A percentile compares a stretch with the other conserved stretches of the same genome.
Evolutionary conservation across 2,329 filamentous ascomycete genomes (phyloP).

Genomic region (Alternaria infectoria): DNA sequence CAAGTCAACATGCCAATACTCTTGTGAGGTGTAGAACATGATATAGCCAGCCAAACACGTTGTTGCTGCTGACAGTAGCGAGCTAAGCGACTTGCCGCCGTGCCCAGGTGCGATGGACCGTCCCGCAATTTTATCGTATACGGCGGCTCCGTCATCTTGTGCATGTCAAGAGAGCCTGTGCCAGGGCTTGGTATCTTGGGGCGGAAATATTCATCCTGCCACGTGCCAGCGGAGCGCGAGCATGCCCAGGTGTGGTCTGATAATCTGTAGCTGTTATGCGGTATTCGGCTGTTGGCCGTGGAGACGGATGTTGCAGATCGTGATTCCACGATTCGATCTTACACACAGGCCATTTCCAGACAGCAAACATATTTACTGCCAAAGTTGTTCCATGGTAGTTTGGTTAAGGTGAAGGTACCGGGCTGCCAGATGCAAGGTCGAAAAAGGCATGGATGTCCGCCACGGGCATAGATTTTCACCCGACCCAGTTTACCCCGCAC

Average conservation of each 20-base stretch:
- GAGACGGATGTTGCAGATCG: not conserved
- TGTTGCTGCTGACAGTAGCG: not conserved
- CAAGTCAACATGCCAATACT: not conserved
- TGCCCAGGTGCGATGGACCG: not conserved
- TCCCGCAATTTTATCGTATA: not conserved
- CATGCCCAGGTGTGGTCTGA: not conserved
- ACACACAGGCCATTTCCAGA: not conserved
- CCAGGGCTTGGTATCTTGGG: not conserved
- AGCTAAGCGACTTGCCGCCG: not conserved
- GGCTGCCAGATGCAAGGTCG: not conserved
- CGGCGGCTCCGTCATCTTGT: not conserved
- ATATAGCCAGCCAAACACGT: not conserved
- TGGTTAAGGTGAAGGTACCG: not conserved
- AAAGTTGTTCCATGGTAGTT: not conserved
- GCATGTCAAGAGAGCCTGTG: not conserved
- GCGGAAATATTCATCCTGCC: not conserved
- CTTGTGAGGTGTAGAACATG: not conserved
- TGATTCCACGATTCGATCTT: not conserved
- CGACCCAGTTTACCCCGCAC: constrained; percentile 22
- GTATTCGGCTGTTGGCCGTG: not conserved
- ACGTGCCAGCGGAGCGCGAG: not conserved
- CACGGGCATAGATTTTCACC: not conserved
- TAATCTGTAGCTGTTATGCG: not conserved
- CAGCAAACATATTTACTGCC: not conserved
- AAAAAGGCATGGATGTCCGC: constrained; percentile 1